phyloP scores from a whole-genome alignment of 495 filamentous ascomycete species.

The Talaromyces wortmannii region DNA sequence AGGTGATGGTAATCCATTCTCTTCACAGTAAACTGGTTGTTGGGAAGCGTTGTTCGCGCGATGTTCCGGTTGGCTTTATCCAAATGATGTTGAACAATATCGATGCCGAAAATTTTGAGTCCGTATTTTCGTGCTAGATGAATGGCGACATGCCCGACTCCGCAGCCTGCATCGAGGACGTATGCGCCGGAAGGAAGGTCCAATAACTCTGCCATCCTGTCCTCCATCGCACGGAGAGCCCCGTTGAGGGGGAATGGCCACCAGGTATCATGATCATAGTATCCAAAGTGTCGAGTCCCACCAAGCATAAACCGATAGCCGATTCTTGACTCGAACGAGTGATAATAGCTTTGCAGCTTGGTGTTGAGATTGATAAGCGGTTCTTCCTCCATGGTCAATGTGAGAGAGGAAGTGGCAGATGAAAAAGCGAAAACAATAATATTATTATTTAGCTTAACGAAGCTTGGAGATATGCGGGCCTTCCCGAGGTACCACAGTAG shows the following conservation, averaged over 20 bases:
- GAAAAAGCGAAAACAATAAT: not conserved
- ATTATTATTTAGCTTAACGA: not conserved
- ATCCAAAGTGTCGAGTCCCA: constrained; percentile 46
- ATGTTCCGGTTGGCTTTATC: constrained; percentile 35
- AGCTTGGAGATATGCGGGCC: no score
- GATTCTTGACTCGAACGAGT: constrained; percentile 39
- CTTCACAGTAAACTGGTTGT: constrained; percentile 26
- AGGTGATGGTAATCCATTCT: constrained; percentile 50
- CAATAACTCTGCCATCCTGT: constrained; percentile 31
- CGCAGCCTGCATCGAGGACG: constrained; percentile 48
- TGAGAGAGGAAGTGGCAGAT: not conserved
- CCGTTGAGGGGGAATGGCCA: constrained; percentile 41
- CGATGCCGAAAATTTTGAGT: constrained; percentile 39
- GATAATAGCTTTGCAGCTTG: constrained; percentile 34
- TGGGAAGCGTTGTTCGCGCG: constrained; percentile 21
- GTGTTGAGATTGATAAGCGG: constrained; percentile 27
- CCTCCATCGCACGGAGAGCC: constrained; percentile 41
- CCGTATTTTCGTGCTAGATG: constrained; percentile 32
- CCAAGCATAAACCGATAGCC: constrained; percentile 44
- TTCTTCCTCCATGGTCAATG: constrained; percentile 4
- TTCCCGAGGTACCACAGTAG: no score
- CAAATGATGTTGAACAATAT: constrained; percentile 44
- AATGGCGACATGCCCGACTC: constrained; percentile 41
- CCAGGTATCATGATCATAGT: constrained; percentile 34
- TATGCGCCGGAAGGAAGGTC: constrained; percentile 28